phyloP scores from a whole-genome alignment of 495 filamentous ascomycete genomes.

The Neurospora sp. region DNA sequence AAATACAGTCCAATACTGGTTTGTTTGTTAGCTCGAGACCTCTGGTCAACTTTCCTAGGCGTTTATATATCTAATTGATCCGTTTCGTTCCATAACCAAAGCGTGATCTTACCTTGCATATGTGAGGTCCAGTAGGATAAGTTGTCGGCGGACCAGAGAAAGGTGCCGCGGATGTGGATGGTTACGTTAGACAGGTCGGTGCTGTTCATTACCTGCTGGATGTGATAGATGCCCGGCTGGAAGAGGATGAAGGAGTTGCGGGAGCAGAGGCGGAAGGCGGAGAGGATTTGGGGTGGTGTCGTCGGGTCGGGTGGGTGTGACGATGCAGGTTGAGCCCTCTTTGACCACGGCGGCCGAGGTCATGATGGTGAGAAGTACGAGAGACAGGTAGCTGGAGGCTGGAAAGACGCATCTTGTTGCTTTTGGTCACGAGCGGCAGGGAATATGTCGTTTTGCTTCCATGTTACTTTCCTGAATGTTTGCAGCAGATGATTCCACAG shows the following conservation, averaged over 20 bases:
- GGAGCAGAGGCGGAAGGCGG: slow-evolving; percentile 32
- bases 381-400: background rate
- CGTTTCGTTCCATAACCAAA: no score
- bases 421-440: background rate
- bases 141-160: slow-evolving; percentile 26
- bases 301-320: slow-evolving; percentile 22
- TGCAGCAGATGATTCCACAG: background rate
- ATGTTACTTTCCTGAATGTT: background rate
- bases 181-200: slow-evolving; percentile 27
- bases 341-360: slow-evolving; percentile 21
- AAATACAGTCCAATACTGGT: background rate
- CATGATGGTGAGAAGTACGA: background rate
- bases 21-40: no score
- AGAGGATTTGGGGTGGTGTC: slow-evolving; percentile 33
- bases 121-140: no score
- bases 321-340: slow-evolving; percentile 27
- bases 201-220: slow-evolving; percentile 35
- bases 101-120: no score
- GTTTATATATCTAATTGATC: no score
- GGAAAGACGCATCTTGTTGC: slow-evolving; percentile 4
- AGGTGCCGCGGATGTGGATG: slow-evolving; percentile 32
- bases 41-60: no score
- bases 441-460: background rate
- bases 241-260: slow-evolving; percentile 27
- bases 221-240: slow-evolving; percentile 29